phyloP scores from a whole-genome alignment of 768 basidiomycete species.

The Rhizopogon vesiculosus region DNA sequence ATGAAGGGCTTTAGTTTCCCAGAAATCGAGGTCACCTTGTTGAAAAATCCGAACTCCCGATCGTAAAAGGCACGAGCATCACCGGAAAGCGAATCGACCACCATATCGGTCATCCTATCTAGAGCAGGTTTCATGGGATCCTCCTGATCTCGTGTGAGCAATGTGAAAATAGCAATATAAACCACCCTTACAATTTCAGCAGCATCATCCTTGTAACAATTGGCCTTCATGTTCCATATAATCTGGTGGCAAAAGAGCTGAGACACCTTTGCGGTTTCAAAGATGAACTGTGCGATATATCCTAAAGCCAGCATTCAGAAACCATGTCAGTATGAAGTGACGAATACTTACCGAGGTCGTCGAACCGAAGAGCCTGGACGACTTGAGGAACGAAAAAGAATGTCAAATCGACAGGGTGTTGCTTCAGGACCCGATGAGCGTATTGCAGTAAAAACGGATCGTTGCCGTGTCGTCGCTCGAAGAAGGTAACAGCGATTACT shows the following conservation, averaged over 20 bases:
- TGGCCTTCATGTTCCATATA: constrained; percentile 99
- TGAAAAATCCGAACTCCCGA: constrained; percentile 93
- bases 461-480: constrained; percentile 78
- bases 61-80: constrained; percentile 88
- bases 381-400: constrained; percentile 99
- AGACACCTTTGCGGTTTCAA: constrained; percentile 95
- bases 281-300: constrained; percentile 92
- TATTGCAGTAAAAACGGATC: constrained; percentile 91
- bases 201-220: constrained; percentile 88
- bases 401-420: constrained; percentile 90
- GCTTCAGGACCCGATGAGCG: constrained; percentile 90
- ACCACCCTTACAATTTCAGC: constrained; percentile 65
- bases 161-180: neutral
- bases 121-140: constrained; percentile 95
- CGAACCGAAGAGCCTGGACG: constrained; percentile 91
- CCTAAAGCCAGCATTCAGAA: constrained; percentile 38
- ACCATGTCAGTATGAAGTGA: neutral
- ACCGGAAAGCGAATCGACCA: constrained; percentile 84
- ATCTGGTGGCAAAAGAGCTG: constrained; percentile 99
- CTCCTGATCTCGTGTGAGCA: constrained; percentile 45
- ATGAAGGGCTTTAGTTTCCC: constrained; percentile 96
- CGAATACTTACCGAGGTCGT: constrained; percentile 65
- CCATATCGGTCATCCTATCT: constrained; percentile 77
- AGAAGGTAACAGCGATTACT: constrained; percentile 74
- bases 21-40: constrained; percentile 95